Evolutionary conservation across 2,329 filamentous ascomycete genomes (phyloP).

Genomic region (Aspergillus tanneri): DNA sequence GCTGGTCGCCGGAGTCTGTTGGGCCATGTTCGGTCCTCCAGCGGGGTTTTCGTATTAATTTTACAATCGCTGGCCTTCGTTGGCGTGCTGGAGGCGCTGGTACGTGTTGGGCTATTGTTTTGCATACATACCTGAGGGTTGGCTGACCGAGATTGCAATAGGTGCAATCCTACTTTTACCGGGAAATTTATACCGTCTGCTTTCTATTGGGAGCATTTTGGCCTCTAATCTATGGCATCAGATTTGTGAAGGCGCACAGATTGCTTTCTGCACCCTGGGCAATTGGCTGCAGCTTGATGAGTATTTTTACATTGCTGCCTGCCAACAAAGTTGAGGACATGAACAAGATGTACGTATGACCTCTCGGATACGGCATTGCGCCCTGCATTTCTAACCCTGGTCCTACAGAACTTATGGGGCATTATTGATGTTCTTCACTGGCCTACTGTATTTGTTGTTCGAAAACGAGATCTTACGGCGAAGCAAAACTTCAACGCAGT

Average conservation of each 20-base stretch:
- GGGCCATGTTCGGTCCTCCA: slow-evolving; percentile 62
- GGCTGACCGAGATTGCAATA: slow-evolving; percentile 36
- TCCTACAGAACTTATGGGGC: slow-evolving; percentile 67
- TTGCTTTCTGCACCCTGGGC: slow-evolving; percentile 70
- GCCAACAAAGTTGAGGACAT: slow-evolving; percentile 82
- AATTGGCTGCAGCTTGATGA: slow-evolving; percentile 77
- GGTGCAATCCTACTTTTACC: slow-evolving; percentile 89
- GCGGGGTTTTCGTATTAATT: slow-evolving; percentile 58
- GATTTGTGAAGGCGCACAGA: slow-evolving; percentile 68
- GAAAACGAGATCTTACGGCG: slow-evolving; percentile 62
- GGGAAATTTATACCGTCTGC: slow-evolving; percentile 79
- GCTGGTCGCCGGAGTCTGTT: slow-evolving; percentile 69
- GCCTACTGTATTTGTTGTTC: slow-evolving; percentile 74
- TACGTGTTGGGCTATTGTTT: slow-evolving; percentile 44
- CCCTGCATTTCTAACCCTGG: slow-evolving; percentile 6
- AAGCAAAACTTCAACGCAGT: slow-evolving; percentile 32
- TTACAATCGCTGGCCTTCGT: slow-evolving; percentile 68
- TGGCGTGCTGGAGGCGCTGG: slow-evolving; percentile 73
- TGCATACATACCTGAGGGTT: not conserved
- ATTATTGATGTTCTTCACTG: slow-evolving; percentile 71
- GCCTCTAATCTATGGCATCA: slow-evolving; percentile 70
- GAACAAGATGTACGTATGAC: slow-evolving; percentile 65
- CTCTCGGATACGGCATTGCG: not conserved
- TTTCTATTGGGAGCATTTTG: slow-evolving; percentile 76
- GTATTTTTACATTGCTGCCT: slow-evolving; percentile 82